phyloP scores from a whole-genome alignment of 2,329 filamentous ascomycete species.

The Aaosphaeria pasadenensis region DNA sequence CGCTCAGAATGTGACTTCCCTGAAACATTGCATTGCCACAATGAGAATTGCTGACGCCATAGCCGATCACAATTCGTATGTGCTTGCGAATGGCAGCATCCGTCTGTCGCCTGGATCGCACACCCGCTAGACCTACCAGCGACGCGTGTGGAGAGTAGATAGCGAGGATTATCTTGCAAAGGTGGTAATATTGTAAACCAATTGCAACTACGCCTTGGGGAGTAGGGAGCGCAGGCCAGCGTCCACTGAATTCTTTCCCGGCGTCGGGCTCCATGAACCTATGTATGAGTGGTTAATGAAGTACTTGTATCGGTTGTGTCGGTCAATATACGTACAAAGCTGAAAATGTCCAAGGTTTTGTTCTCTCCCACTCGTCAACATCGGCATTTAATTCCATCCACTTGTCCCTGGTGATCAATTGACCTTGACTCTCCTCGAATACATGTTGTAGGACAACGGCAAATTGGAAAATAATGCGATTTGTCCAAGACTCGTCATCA shows the following conservation, averaged over 20 bases:
- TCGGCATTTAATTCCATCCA: slow-evolving; percentile 27
- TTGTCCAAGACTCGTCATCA: slow-evolving; percentile 29
- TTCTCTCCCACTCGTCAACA: slow-evolving; percentile 29
- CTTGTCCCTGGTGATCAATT: slow-evolving; percentile 18
- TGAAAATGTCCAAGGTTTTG: slow-evolving; percentile 28
- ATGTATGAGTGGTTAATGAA: no score
- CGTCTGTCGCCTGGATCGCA: slow-evolving; percentile 20
- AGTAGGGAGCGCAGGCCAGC: slow-evolving; percentile 22
- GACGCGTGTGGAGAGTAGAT: slow-evolving; percentile 27
- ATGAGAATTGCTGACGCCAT: slow-evolving; percentile 24
- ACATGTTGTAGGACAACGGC: slow-evolving; percentile 24
- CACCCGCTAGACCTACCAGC: slow-evolving; percentile 22
- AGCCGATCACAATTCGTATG: slow-evolving; percentile 26
- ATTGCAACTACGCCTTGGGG: slow-evolving; percentile 23
- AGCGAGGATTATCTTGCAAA: slow-evolving; percentile 27
- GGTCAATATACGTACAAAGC: slow-evolving; percentile 8
- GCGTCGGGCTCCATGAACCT: slow-evolving; percentile 13
- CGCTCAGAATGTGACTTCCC: slow-evolving; percentile 26
- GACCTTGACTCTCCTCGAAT: slow-evolving; percentile 16
- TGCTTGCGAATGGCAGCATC: slow-evolving; percentile 25
- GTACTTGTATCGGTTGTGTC: no score
- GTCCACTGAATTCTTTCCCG: slow-evolving; percentile 18
- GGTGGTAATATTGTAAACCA: slow-evolving; percentile 27
- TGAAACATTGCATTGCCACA: slow-evolving; percentile 30
- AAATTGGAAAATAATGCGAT: slow-evolving; percentile 31